Percentiles rank a stretch among this genome's conserved stretches.
These are phyloP conservation scores for Verbascum thapsus DNA, from an alignment of 257 asterid species.

Conservation along the genomic window DNA sequence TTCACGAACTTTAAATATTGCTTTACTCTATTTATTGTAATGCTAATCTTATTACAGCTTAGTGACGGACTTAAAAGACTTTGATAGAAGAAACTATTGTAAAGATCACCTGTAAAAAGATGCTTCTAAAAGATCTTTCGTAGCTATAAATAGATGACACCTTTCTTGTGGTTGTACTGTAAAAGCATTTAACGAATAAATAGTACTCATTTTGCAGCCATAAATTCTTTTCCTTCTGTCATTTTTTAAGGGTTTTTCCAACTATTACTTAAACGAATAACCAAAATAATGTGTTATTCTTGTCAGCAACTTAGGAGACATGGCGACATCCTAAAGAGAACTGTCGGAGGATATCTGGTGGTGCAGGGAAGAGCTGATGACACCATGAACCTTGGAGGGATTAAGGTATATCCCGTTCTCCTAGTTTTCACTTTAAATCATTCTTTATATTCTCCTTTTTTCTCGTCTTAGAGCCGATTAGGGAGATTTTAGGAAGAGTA, in stretches of 20 bases:
- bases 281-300: not conserved
- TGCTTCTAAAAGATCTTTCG: too few relatives aligned
- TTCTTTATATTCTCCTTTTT: not conserved
- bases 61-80: too few relatives aligned
- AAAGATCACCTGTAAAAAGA: too few relatives aligned
- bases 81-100: too few relatives aligned
- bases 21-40: not conserved
- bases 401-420: conserved; percentile 57
- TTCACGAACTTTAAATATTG: not conserved
- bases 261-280: too few relatives aligned
- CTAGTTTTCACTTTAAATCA: not conserved
- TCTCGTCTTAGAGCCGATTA: not conserved
- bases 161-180: too few relatives aligned
- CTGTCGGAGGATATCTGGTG: conserved; percentile 61
- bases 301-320: conserved; percentile 88
- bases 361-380: conserved; percentile 97
- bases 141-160: too few relatives aligned
- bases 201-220: too few relatives aligned
- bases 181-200: too few relatives aligned
- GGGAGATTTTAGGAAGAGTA: not conserved
- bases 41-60: too few relatives aligned
- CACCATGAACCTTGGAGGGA: conserved; percentile 98
- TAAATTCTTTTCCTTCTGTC: too few relatives aligned
- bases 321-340: conserved; percentile 80
- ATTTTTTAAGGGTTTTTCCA: too few relatives aligned